Evolutionary conservation across 768 basidiomycete species (phyloP), one percentile per base, ranked within the genome.

Genomic region (Gautieria morchelliformis): DNA sequence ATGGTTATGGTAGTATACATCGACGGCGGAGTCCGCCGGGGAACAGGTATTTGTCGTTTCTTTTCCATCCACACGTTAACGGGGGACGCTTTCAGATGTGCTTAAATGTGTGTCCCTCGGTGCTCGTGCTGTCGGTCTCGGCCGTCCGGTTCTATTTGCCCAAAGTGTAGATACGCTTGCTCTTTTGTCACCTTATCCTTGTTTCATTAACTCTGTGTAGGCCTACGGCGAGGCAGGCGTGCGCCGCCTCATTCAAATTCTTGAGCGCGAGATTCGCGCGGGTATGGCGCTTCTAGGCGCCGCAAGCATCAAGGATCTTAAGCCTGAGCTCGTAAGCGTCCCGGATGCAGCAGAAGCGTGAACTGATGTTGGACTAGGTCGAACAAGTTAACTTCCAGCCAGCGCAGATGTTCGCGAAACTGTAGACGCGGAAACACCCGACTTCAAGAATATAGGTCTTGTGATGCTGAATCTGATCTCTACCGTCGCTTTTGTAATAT

Each of bases 31-130:
- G 72, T 89, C 24, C 75, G 77, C 49, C 79, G 92, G 49, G 92
- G 92, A 15, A 93, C 90, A 58, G 85, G 85, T 83, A 27, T 5
- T 1, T 44, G 19, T 40, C n/a, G 11, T 42, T 44, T 46, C 20
- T 19, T 42, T 22, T 14, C 57, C 47, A 8, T 51, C 47, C 14
- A 35, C 39, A n/a, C 9, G 12, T 54, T 41, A 1, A 32, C 55
- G 22, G 57, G 41, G 10, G 37, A 4, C 9, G 32, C 32, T 20
- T 37, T 20, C 58, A 78, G 93, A 94, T 71, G 84, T 93, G 15
- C 71, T 96, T 49, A 96, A 95, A 69, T 93, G 93, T 0, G 71
- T 95, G 10, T 94, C 91, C 66, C 75, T 96, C 8, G 93, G 93
- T 10, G 93, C 93, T 3, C 84, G 71, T 60, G 89, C 86, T 8